phyloP scores from a whole-genome alignment of 1,284 basidiomycete genomes.

The Leucoagaricus sp. region DNA sequence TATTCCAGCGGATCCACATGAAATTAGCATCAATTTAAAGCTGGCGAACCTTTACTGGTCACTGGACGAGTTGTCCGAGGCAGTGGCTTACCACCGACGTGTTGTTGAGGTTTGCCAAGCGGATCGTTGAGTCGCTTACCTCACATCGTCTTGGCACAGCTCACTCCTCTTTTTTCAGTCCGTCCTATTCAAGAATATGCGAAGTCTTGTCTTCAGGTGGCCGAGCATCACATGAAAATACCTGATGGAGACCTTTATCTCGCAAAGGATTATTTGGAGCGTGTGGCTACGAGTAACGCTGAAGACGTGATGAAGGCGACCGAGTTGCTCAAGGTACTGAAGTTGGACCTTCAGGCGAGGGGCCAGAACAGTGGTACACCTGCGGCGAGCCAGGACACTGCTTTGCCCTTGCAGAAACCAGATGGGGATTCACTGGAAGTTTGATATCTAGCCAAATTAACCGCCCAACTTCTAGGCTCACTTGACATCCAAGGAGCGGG shows the following conservation, averaged over 20 bases:
- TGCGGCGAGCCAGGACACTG: background rate
- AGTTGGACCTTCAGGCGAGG: constrained; percentile 35
- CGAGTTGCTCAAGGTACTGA: constrained; percentile 60
- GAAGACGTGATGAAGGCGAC: constrained; percentile 70
- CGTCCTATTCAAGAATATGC: constrained; percentile 74
- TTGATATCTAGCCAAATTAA: background rate
- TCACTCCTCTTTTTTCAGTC: constrained; percentile 38
- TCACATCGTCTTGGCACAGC: constrained; percentile 16
- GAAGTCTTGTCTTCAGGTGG: constrained; percentile 79
- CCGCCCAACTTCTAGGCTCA: background rate
- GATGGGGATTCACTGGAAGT: background rate
- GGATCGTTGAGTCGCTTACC: constrained; percentile 16
- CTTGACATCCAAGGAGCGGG: background rate
- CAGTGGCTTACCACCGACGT: constrained; percentile 70
- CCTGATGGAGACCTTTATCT: constrained; percentile 61
- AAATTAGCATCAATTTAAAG: constrained; percentile 76
- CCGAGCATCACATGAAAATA: constrained; percentile 70
- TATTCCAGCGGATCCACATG: constrained; percentile 80
- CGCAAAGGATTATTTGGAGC: constrained; percentile 69
- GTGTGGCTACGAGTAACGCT: constrained; percentile 72
- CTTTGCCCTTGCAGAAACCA: background rate
- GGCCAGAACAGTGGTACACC: background rate
- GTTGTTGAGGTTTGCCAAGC: constrained; percentile 77
- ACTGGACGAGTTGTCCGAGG: constrained; percentile 64
- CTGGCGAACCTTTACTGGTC: constrained; percentile 76